phyloP scores from a whole-genome alignment of 345 rosid genomes.

The Iberis pinnata region DNA sequence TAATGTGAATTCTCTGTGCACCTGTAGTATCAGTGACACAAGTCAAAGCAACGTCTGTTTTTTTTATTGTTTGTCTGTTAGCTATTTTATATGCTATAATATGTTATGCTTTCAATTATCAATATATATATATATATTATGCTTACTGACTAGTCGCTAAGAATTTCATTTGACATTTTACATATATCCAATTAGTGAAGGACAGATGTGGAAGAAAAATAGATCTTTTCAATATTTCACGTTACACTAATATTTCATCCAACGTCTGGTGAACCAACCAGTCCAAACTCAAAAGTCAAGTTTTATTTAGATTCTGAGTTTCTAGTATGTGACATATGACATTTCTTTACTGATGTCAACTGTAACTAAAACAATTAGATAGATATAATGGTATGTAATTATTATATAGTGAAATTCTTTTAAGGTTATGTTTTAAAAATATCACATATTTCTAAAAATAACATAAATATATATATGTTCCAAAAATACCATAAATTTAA shows the following conservation, averaged over 20 bases:
- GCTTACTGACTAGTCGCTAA: no score
- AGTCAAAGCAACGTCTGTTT: constrained; percentile 29
- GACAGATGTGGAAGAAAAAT: constrained; percentile 1
- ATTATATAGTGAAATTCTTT: no score
- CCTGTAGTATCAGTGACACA: constrained; percentile 11
- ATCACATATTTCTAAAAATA: no score
- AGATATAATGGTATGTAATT: no score
- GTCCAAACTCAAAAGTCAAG: constrained; percentile 44
- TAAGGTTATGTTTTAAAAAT: no score
- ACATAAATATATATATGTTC: no score
- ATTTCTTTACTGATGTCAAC: neutral
- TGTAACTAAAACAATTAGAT: neutral
- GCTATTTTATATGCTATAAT: constrained; percentile 13
- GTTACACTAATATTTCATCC: neutral
- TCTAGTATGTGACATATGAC: no score
- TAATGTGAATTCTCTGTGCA: neutral
- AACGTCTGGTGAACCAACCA: constrained; percentile 89
- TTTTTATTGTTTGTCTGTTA: constrained; percentile 20
- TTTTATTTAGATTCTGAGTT: no score
- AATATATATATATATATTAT: constrained; percentile 5
- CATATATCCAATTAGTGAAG: neutral
- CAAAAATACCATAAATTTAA: no score
- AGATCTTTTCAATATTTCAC: no score
- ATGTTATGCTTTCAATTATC: constrained; percentile 18
- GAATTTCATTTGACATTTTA: no score